These are phyloP conservation scores for Salix arbutifolia DNA, from an alignment of 345 rosid species.

Conservation along the genomic window DNA sequence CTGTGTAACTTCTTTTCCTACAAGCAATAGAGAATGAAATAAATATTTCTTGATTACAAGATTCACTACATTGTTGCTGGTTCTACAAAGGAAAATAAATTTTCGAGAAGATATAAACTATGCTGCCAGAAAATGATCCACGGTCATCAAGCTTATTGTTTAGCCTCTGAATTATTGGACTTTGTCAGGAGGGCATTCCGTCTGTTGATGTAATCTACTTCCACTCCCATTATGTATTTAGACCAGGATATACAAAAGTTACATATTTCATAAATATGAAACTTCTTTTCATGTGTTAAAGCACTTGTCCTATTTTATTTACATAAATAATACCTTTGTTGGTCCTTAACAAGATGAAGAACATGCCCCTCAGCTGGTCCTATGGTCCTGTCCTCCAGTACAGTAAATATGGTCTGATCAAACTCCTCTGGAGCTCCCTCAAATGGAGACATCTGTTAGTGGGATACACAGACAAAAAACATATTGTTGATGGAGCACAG, in stretches of 20 bases:
- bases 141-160: neutral
- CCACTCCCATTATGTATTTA: neutral
- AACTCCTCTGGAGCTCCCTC: conserved; percentile 90
- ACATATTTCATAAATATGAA: neutral
- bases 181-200: neutral
- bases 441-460: conserved; percentile 64
- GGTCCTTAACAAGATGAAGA: conserved; percentile 63
- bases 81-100: neutral
- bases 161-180: neutral
- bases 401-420: conserved; percentile 75
- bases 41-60: neutral
- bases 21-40: conserved; percentile 4
- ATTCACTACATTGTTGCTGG: neutral
- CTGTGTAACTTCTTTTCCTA: conserved; percentile 81
- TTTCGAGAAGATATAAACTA: neutral
- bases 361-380: conserved; percentile 56
- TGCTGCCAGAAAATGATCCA: neutral
- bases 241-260: too few species aligned
- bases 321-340: conserved; percentile 53
- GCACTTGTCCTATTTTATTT: neutral
- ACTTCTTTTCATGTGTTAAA: neutral
- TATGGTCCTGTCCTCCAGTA: conserved; percentile 51
- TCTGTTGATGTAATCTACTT: neutral
- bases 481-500: neutral
- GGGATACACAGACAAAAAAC: neutral